Percentiles rank a stretch among this genome's conserved stretches.
These are phyloP conservation scores for Backusella morwellensis DNA, from an alignment of 192 early-diverging fungal species.

Conservation along the genomic window DNA sequence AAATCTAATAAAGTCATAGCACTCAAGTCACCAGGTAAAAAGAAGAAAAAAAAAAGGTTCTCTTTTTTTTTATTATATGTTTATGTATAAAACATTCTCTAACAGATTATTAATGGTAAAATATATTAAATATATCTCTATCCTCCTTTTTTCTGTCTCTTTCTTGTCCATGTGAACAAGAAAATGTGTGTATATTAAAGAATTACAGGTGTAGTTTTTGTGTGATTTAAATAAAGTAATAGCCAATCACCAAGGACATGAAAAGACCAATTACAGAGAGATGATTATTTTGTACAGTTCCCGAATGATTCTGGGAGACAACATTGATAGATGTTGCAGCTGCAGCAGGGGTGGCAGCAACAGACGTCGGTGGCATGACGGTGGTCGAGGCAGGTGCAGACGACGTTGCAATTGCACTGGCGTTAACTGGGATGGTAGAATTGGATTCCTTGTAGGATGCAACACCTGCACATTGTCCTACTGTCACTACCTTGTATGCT, in stretches of 20 bases:
- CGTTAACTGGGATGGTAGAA: background rate
- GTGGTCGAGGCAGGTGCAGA: background rate
- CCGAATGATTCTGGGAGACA: background rate
- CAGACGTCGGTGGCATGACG: background rate
- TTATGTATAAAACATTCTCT: background rate
- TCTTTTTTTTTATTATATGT: background rate
- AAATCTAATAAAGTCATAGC: too few species aligned
- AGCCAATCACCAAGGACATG: background rate
- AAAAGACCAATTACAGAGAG: background rate
- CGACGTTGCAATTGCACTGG: conserved; percentile 5
- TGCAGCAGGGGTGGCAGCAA: conserved; percentile 13
- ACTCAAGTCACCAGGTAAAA: too few species aligned
- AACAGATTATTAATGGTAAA: background rate
- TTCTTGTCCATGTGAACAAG: background rate
- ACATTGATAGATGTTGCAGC: background rate
- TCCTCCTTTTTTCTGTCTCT: background rate
- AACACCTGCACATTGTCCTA: conserved; percentile 27
- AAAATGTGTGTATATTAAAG: background rate
- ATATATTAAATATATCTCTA: background rate
- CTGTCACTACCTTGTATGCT: conserved; percentile 29
- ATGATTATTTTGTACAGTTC: conserved; percentile 1
- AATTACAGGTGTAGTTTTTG: background rate
- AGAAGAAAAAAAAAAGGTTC: background rate
- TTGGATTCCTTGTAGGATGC: conserved; percentile 26
- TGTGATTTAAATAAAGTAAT: background rate